A percentile compares a stretch with the other conserved stretches of the same genome.
Conservation (phyloP, 495 filamentous ascomycete species). For the Annulohypoxylon nitens region DNA sequence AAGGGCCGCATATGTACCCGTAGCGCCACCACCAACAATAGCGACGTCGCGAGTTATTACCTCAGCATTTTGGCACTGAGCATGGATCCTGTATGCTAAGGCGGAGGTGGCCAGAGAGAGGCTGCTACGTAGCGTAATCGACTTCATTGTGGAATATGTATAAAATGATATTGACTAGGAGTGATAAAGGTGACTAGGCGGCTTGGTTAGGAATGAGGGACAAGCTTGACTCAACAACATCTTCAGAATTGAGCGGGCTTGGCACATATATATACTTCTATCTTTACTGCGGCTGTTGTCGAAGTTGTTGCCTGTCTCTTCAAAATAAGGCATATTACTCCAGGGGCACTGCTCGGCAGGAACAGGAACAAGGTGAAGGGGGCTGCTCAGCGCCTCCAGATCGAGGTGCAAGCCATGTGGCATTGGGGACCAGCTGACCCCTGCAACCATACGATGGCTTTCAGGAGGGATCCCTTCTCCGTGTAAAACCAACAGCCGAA, state of each 20-base stretch:
- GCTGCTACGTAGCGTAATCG: constrained; percentile 1
- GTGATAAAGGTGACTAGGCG: neutral
- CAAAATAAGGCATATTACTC: neutral
- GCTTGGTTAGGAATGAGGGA: constrained; percentile 12
- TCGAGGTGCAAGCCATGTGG: constrained; percentile 8
- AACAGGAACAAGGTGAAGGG: constrained; percentile 6
- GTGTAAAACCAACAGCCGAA: neutral
- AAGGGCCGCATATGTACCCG: constrained; percentile 64
- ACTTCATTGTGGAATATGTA: constrained; percentile 19
- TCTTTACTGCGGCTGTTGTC: neutral
- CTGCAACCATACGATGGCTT: neutral
- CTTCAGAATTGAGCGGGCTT: constrained; percentile 2
- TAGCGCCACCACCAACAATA: constrained; percentile 64
- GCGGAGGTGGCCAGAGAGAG: constrained; percentile 21
- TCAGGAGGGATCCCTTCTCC: neutral
- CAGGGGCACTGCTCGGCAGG: constrained; percentile 7
- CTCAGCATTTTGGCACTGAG: constrained; percentile 27
- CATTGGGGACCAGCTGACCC: constrained; percentile 2
- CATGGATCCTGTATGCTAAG: constrained; percentile 8
- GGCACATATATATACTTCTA: constrained; percentile 27
- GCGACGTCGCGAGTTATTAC: constrained; percentile 54
- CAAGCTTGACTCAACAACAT: constrained; percentile 21
- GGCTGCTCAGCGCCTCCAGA: constrained; percentile 6
- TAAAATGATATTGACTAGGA: constrained; percentile 11
- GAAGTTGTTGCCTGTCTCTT: neutral